phyloP scores from a whole-genome alignment of 352 stramenopile species.

The Phytopythium helicoides region DNA sequence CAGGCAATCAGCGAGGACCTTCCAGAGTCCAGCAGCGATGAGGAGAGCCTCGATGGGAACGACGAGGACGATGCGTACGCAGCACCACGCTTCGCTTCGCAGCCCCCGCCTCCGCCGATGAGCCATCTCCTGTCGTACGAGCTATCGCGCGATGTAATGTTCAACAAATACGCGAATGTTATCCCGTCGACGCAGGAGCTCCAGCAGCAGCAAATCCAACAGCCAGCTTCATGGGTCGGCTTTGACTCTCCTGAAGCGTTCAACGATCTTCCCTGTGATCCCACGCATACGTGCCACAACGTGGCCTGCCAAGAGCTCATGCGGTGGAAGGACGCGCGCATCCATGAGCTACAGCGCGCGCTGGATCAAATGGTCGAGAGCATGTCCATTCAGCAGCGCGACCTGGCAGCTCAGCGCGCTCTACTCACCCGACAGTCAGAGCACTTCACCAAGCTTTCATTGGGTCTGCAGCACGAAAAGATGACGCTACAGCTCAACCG shows the following conservation, averaged over 20 bases:
- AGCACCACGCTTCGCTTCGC: background rate
- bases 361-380: conserved; percentile 38
- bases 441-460: conserved; percentile 29
- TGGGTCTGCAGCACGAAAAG: conserved; percentile 31
- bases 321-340: conserved; percentile 28
- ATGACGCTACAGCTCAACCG: conserved; percentile 26
- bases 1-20: background rate
- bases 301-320: conserved; percentile 19
- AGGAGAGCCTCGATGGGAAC: too few species aligned
- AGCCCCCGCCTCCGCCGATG: background rate
- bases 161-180: conserved; percentile 5
- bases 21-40: background rate
- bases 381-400: conserved; percentile 39
- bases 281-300: conserved; percentile 13
- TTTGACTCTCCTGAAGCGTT: conserved; percentile 1
- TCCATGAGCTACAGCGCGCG: conserved; percentile 29
- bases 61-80: conserved; percentile 3
- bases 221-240: background rate
- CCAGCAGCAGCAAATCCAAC: background rate
- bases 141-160: conserved; percentile 8
- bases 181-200: conserved; percentile 6
- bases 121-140: conserved; percentile 2
- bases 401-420: conserved; percentile 28
- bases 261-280: conserved; percentile 1
- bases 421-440: conserved; percentile 31